A percentile compares a stretch with the other conserved stretches of the same genome.
Conservation (phyloP, 2,329 filamentous ascomycete species). For the Fusarium floridanum region DNA sequence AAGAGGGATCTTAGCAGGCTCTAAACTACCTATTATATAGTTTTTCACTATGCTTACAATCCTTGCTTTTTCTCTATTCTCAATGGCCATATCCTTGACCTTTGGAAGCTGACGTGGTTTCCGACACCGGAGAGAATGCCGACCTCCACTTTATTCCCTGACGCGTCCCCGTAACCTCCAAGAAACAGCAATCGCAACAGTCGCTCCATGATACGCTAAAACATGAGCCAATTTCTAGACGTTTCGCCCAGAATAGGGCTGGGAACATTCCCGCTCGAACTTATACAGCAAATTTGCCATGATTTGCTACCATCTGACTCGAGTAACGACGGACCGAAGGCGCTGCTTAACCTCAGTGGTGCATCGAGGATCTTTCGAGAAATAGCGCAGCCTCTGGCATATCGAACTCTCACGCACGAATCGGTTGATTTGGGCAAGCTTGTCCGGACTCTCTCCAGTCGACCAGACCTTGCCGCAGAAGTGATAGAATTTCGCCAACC, state of each 20-base stretch:
- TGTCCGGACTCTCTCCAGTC: background rate
- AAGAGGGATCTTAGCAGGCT: too few species aligned
- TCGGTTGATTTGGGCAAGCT: background rate
- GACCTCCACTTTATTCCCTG: background rate
- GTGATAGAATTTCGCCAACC: conserved; percentile 1
- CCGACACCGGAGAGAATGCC: background rate
- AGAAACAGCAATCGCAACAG: background rate
- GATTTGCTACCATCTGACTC: background rate
- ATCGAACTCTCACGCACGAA: background rate
- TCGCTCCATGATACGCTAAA: background rate
- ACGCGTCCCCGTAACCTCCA: background rate
- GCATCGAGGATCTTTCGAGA: background rate
- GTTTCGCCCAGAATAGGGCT: background rate
- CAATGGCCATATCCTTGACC: too few species aligned
- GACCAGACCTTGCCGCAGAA: background rate
- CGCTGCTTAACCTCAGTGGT: background rate
- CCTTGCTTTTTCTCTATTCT: too few species aligned
- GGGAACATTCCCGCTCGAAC: background rate
- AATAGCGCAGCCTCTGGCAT: conserved; percentile 8
- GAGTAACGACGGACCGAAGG: background rate
- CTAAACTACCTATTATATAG: too few species aligned
- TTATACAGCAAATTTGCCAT: background rate
- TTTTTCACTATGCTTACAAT: too few species aligned
- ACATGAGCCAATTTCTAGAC: background rate
- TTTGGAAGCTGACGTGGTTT: too few species aligned